Percentiles rank a stretch among this genome's conserved stretches.
phyloP scores from a whole-genome alignment of 257 asterid species.

The Solanum chaucha region DNA sequence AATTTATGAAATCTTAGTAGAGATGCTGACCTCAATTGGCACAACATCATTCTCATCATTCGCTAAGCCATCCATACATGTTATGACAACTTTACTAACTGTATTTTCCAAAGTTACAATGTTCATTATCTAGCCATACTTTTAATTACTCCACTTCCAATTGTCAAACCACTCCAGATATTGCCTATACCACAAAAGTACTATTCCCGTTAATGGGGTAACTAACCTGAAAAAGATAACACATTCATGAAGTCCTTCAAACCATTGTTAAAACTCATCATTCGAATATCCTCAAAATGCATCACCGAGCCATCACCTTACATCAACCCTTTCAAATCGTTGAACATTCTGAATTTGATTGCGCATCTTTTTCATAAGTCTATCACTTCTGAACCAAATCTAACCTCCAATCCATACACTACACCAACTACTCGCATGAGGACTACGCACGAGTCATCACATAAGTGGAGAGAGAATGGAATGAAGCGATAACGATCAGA shows the following conservation, averaged over 20 bases:
- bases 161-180: background rate
- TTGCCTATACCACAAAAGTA: background rate
- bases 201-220: background rate
- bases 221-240: background rate
- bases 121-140: background rate
- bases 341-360: background rate
- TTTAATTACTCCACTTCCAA: background rate
- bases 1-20: no score
- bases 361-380: background rate
- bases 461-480: background rate
- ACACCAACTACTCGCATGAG: background rate
- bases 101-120: background rate
- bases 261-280: background rate
- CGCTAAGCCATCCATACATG: no score
- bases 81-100: background rate
- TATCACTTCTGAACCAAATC: background rate
- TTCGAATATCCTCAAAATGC: background rate
- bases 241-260: background rate
- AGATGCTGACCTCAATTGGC: no score
- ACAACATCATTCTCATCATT: no score
- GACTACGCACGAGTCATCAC: background rate
- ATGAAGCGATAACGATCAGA: background rate
- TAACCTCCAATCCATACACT: background rate
- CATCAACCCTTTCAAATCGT: background rate
- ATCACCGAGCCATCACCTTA: background rate